Evolutionary conservation across 805 yeast species (phyloP).

Genomic region (Saccharomycopsis sp.): DNA sequence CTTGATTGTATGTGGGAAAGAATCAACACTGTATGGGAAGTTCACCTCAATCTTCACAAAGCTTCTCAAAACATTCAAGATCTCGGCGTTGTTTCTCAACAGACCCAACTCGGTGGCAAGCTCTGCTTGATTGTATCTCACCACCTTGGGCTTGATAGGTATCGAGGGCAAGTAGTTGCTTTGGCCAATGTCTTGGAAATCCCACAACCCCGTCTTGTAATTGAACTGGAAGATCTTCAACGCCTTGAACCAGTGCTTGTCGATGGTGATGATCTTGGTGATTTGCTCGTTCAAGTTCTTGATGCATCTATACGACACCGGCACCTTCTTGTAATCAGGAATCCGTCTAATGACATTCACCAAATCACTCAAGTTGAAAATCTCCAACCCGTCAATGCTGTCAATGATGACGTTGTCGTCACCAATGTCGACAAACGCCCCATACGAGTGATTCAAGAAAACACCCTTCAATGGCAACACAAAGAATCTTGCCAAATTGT

Average conservation of each 20-base stretch:
- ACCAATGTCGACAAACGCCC: slow-evolving; percentile 21
- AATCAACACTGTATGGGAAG: slow-evolving; percentile 21
- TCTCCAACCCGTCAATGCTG: slow-evolving; percentile 16
- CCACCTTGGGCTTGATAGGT: slow-evolving; percentile 20
- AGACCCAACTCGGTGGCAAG: slow-evolving; percentile 17
- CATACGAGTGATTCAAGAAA: slow-evolving; percentile 18
- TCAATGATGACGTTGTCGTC: slow-evolving; percentile 21
- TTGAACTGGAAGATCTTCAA: slow-evolving; percentile 21
- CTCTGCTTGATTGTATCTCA: slow-evolving; percentile 15
- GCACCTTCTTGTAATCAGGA: slow-evolving; percentile 21
- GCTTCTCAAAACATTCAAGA: slow-evolving; percentile 15
- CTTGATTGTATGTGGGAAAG: slow-evolving; percentile 20
- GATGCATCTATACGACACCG: slow-evolving; percentile 20
- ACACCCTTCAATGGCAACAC: slow-evolving; percentile 21
- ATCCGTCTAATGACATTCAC: slow-evolving; percentile 19
- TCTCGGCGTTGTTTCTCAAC: slow-evolving; percentile 16
- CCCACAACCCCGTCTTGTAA: slow-evolving; percentile 21
- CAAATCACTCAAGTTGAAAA: slow-evolving; percentile 20
- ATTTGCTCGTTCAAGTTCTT: slow-evolving; percentile 21
- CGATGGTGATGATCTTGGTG: slow-evolving; percentile 20
- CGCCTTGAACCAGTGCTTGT: slow-evolving; percentile 21
- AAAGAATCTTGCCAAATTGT: slow-evolving; percentile 21
- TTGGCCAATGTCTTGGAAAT: slow-evolving; percentile 20
- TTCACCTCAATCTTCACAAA: slow-evolving; percentile 21
- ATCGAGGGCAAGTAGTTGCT: slow-evolving; percentile 20